Evolutionary conservation across 192 early-diverging fungal genomes (phyloP).

Genomic region (Backusella tuberculispora): DNA sequence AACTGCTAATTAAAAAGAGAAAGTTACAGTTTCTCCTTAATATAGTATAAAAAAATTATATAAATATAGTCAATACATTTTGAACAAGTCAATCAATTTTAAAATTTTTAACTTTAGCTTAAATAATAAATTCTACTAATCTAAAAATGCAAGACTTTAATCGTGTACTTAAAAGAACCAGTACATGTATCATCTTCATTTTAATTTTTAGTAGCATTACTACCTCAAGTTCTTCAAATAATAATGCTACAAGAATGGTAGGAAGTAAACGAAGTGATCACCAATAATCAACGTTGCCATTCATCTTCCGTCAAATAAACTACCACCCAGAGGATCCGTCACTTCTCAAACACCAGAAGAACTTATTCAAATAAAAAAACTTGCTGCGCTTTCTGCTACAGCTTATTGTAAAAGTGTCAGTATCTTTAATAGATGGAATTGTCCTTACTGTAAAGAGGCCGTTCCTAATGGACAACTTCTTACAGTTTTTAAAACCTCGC

Average conservation of each 20-base stretch:
- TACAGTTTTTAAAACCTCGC: conserved; percentile 1
- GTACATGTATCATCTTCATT: neutral
- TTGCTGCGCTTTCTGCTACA: neutral
- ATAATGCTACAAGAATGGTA: neutral
- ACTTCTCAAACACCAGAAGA: neutral
- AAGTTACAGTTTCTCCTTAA: too few relatives aligned
- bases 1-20: too few relatives aligned
- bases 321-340: neutral
- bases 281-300: neutral
- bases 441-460: neutral
- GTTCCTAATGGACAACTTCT: neutral
- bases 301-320: neutral
- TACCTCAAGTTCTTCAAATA: neutral
- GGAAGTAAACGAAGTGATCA: neutral
- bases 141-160: neutral
- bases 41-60: too few relatives aligned
- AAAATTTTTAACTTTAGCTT: neutral
- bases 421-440: neutral
- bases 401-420: neutral
- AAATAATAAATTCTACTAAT: neutral
- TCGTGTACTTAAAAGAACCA: neutral
- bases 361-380: neutral
- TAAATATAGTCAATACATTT: neutral
- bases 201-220: neutral
- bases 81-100: neutral